These are phyloP conservation scores for Mortierella sp. DNA, from an alignment of 371 early-diverging fungal species.

Conservation along the genomic window DNA sequence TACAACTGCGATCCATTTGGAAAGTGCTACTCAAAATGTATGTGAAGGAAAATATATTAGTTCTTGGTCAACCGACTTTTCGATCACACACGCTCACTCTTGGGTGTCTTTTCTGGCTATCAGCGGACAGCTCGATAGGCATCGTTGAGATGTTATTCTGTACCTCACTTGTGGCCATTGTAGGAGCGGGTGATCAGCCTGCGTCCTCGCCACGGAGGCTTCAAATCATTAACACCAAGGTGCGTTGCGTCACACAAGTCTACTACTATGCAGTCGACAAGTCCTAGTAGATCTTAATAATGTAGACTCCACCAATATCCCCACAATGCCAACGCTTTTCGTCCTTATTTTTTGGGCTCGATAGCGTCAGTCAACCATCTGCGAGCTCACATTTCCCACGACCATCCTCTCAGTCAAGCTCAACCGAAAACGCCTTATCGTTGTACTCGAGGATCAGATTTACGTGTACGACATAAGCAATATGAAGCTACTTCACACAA, in stretches of 20 bases:
- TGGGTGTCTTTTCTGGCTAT: background rate
- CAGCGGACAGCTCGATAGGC: conserved; percentile 88
- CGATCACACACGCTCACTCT: background rate
- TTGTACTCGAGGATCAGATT: conserved; percentile 93
- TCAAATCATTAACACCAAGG: conserved; percentile 96
- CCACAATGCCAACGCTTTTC: no score
- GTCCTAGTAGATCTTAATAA: no score
- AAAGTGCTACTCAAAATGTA: conserved; percentile 87
- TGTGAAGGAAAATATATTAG: conserved; percentile 1
- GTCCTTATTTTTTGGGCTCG: background rate
- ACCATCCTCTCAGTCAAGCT: conserved; percentile 94
- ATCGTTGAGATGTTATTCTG: conserved; percentile 97
- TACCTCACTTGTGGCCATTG: conserved; percentile 95
- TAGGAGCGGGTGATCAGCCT: conserved; percentile 94
- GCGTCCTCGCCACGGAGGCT: conserved; percentile 89
- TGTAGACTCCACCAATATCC: no score
- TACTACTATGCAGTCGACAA: no score
- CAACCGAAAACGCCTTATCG: conserved; percentile 92
- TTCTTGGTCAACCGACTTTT: background rate
- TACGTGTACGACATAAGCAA: conserved; percentile 94
- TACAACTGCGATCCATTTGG: conserved; percentile 97
- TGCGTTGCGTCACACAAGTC: conserved; percentile 34
- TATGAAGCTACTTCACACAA: conserved; percentile 95
- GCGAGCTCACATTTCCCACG: conserved; percentile 93
- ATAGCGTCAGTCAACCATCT: conserved; percentile 94